phyloP scores from a whole-genome alignment of 2,329 filamentous ascomycete species.

The Calonectria pseudoreteaudii region DNA sequence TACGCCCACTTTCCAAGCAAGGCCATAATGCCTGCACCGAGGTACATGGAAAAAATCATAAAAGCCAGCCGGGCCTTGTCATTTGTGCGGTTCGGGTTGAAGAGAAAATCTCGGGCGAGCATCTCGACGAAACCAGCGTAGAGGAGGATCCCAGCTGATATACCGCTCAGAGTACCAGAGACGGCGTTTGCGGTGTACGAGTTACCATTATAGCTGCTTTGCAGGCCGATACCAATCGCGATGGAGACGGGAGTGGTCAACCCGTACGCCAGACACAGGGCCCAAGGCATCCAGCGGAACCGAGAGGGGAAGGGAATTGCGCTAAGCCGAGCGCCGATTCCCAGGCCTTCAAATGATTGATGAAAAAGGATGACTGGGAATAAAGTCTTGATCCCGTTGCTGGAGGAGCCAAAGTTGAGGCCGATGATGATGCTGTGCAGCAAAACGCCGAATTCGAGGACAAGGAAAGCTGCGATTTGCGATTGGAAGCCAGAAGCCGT shows the following conservation, averaged over 20 bases:
- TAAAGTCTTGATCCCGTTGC: neutral
- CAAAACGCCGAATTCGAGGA: neutral
- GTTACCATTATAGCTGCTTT: neutral
- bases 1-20: neutral
- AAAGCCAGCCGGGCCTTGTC: neutral
- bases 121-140: neutral
- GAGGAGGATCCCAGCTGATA: neutral
- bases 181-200: neutral
- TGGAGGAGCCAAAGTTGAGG: neutral
- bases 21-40: neutral
- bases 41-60: neutral
- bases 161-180: neutral
- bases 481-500: neutral
- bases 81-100: neutral
- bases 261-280: neutral
- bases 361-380: neutral
- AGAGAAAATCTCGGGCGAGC: neutral
- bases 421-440: neutral
- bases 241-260: neutral
- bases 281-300: neutral
- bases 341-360: neutral
- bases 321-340: neutral
- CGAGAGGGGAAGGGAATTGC: neutral
- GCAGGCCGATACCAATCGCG: neutral
- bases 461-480: neutral